These are phyloP conservation scores for Talaromyces albobiverticillius DNA, from an alignment of 2,329 filamentous ascomycete species.

Conservation along the genomic window DNA sequence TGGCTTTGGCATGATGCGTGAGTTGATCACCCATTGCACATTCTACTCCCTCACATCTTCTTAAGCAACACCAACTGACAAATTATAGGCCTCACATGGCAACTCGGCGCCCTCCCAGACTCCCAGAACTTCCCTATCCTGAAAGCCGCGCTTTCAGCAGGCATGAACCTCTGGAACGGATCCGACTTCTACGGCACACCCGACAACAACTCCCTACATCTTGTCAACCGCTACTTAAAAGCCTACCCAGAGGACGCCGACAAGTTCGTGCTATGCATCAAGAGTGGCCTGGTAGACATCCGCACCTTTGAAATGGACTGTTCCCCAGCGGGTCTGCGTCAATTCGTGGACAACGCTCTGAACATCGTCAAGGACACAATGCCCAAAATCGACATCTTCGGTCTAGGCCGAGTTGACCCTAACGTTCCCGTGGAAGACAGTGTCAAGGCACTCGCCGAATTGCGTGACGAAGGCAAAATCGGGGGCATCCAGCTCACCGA, in stretches of 20 bases:
- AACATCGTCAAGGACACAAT: conserved; percentile 40
- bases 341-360: conserved; percentile 58
- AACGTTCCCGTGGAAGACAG: conserved; percentile 49
- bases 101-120: conserved; percentile 16
- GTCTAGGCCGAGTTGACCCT: conserved; percentile 56
- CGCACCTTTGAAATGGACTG: conserved; percentile 45
- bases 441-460: conserved; percentile 34
- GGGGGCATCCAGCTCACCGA: conserved; percentile 43
- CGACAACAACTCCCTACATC: conserved; percentile 56
- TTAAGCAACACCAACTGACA: background rate
- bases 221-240: conserved; percentile 61
- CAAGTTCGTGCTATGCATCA: conserved; percentile 61
- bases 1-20: conserved; percentile 18
- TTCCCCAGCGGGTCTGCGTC: conserved; percentile 53
- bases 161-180: conserved; percentile 58
- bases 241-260: conserved; percentile 62
- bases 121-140: conserved; percentile 36
- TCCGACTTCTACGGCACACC: conserved; percentile 61
- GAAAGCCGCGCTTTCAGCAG: conserved; percentile 50
- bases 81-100: conserved; percentile 25
- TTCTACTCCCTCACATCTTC: background rate
- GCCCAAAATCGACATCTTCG: conserved; percentile 60
- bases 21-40: too few species aligned
- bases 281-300: conserved; percentile 49
- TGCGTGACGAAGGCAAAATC: conserved; percentile 43